Conservation (phyloP, 495 filamentous ascomycete genomes). For the Penicillium cataractarum region DNA sequence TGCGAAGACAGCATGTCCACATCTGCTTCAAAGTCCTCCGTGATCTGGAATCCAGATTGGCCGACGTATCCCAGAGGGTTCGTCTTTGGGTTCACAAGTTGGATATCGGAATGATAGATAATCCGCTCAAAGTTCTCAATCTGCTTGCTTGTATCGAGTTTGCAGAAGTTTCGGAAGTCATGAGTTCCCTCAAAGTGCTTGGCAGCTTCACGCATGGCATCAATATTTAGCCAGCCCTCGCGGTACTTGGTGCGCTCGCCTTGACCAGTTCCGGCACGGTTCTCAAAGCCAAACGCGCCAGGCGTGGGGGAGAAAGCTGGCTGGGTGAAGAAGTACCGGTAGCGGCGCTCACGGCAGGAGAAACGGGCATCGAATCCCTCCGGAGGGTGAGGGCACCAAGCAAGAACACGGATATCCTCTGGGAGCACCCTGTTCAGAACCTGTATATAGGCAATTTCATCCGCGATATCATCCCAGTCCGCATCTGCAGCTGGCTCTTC, state of each 20-base stretch:
- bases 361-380: slow-evolving; percentile 87
- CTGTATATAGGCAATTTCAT: slow-evolving; percentile 81
- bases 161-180: slow-evolving; percentile 98
- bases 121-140: slow-evolving; percentile 77
- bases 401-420: slow-evolving; percentile 83
- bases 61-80: slow-evolving; percentile 45
- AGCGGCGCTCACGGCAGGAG: slow-evolving; percentile 84
- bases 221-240: slow-evolving; percentile 75
- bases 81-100: slow-evolving; percentile 59
- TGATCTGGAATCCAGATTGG: slow-evolving; percentile 38
- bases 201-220: slow-evolving; percentile 81
- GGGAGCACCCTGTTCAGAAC: slow-evolving; percentile 87
- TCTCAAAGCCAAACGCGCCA: slow-evolving; percentile 38
- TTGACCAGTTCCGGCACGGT: slow-evolving; percentile 23
- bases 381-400: slow-evolving; percentile 87
- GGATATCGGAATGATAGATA: slow-evolving; percentile 77
- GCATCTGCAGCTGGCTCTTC: slow-evolving; percentile 36
- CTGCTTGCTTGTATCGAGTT: slow-evolving; percentile 83
- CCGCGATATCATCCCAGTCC: slow-evolving; percentile 72
- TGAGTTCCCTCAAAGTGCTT: slow-evolving; percentile 77
- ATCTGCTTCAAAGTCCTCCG: slow-evolving; percentile 23
- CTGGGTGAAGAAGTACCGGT: slow-evolving; percentile 97
- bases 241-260: slow-evolving; percentile 37
- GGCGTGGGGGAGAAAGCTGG: slow-evolving; percentile 74
- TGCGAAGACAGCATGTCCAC: slow-evolving; percentile 25